Evolutionary conservation across 352 stramenopile genomes (phyloP).

Genomic region (Phytophthora uliginosa): DNA sequence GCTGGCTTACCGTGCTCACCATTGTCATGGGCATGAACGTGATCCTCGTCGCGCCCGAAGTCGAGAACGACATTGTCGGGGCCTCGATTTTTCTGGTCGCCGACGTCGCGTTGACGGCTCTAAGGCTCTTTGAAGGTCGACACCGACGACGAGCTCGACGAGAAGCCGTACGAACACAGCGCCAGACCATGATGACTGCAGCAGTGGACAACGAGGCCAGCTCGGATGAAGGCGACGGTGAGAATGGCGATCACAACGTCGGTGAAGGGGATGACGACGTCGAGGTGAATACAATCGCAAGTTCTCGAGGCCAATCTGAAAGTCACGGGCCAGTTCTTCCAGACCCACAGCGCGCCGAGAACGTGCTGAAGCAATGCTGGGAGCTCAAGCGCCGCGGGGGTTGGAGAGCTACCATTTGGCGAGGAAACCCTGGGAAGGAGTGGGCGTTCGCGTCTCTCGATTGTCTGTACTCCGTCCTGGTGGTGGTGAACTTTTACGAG

Average conservation of each 20-base stretch:
- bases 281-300: not conserved
- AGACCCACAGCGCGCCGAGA: conserved; percentile 7
- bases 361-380: conserved; percentile 15
- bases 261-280: not conserved
- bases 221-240: not conserved
- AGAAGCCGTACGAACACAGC: conserved; percentile 9
- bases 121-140: conserved; percentile 27
- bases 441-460: conserved; percentile 26
- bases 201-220: conserved; percentile 1
- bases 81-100: conserved; percentile 29
- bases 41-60: conserved; percentile 9
- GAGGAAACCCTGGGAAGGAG: conserved; percentile 7
- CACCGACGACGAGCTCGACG: conserved; percentile 14
- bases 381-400: conserved; percentile 13
- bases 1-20: conserved; percentile 26
- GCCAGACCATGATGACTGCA: conserved; percentile 14
- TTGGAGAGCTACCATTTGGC: conserved; percentile 8
- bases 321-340: not conserved
- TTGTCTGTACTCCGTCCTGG: conserved; percentile 23
- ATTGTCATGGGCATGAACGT: conserved; percentile 35
- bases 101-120: conserved; percentile 16
- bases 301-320: not conserved
- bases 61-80: conserved; percentile 24
- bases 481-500: conserved; percentile 42
- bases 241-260: not conserved